Base-by-base conservation (phyloP, 2,329 filamentous ascomycete genomes). In the Phialemoniopsis sp. region DNA sequence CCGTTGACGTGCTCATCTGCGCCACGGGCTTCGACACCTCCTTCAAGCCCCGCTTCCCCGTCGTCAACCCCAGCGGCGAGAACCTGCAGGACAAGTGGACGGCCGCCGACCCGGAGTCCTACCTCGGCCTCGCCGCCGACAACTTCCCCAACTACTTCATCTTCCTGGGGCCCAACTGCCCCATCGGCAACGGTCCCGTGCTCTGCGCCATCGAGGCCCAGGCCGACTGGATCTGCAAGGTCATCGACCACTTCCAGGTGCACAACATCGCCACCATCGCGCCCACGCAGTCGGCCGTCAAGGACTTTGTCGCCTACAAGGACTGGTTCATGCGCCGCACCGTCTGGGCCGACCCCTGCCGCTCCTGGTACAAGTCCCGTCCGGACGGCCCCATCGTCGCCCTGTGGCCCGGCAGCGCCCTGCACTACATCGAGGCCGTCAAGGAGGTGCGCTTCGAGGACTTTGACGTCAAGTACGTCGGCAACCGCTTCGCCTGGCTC, bases 391-490 rank as follows among this genome's bases (percentile, higher is more conserved):
- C 65, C 29, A 60, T 73, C 28, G 62, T 65, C 15, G 68, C 67
- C 7, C 54, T 66, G n/a, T 72, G 64, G 48, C 60, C 64, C 10
- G 69, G 69, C 17, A 64, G 59, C 41, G 57, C 59, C 8, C 54
- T 76, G n/a, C 70, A 75, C 50, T 72, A 68, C 44, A 64, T 74
- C 34, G 67, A 75, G 46, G 62, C 64, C 7, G 47, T 76, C 33
- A 57, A 58, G 40, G 63, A 73, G 34, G 51, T 67, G 1, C 56
- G 70, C 0, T 53, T 59, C 30, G 71, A 76, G 29, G 72, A 76
- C 46, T 67, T 64, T 52, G 62, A 72, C 7, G 50, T 72, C 17
- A 59, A 42, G 32, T 61, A 62, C 36, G 46, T 49, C 3, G 58
- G 58, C 12, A 68, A 67, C 47, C 40, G 57, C 4, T 63, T 69